phyloP scores from a whole-genome alignment of 169 alveolate genomes.

The Cryptosporidium tyzzeri region DNA sequence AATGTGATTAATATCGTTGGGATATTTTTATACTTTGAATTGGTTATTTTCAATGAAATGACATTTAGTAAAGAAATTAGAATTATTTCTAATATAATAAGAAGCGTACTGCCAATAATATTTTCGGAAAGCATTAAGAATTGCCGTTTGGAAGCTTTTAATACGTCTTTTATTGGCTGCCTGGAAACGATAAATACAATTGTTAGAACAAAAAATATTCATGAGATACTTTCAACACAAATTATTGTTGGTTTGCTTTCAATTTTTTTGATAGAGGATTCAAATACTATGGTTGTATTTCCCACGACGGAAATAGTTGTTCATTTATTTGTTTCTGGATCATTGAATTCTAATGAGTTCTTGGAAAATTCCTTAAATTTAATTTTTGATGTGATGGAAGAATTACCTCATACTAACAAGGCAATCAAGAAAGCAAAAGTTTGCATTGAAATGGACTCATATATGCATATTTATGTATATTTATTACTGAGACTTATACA shows the following conservation, averaged over 20 bases:
- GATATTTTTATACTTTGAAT: slow-evolving; percentile 25
- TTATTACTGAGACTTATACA: slow-evolving; percentile 41
- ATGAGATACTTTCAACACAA: slow-evolving; percentile 39
- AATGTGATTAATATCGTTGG: neutral
- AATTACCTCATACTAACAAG: slow-evolving; percentile 21
- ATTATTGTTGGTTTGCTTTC: slow-evolving; percentile 8
- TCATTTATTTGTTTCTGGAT: slow-evolving; percentile 40
- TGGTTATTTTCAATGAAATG: slow-evolving; percentile 8
- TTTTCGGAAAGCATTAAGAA: slow-evolving; percentile 17
- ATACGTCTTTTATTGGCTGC: slow-evolving; percentile 9
- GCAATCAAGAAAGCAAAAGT: slow-evolving; percentile 41
- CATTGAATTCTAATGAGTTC: slow-evolving; percentile 23
- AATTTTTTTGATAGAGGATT: slow-evolving; percentile 37
- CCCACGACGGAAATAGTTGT: slow-evolving; percentile 28
- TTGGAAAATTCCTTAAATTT: slow-evolving; percentile 38
- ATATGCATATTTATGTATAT: slow-evolving; percentile 32
- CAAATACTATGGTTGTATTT: slow-evolving; percentile 1
- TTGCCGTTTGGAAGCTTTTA: neutral
- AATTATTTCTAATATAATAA: slow-evolving; percentile 16
- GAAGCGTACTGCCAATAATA: slow-evolving; percentile 28
- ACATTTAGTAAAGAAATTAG: slow-evolving; percentile 34
- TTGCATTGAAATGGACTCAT: slow-evolving; percentile 28
- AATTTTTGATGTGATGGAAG: slow-evolving; percentile 36
- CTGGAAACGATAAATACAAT: slow-evolving; percentile 16
- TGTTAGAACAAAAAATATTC: neutral